Evolutionary conservation across 768 basidiomycete genomes (phyloP), one percentile per base, ranked within the genome.

Genomic region (Xerocomus spinulosus): DNA sequence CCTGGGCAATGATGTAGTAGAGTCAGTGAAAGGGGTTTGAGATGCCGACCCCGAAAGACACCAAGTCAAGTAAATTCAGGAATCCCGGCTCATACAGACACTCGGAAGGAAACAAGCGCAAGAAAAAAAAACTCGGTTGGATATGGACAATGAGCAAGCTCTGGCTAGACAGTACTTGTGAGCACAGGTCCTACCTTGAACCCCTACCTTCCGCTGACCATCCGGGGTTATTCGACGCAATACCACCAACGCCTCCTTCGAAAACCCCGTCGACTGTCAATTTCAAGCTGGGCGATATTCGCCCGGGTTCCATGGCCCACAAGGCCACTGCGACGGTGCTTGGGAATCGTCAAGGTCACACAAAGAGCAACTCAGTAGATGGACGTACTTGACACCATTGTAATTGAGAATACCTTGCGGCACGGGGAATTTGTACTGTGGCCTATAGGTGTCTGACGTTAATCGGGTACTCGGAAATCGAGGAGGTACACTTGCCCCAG

Each of bases 401-500:
- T 85, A 87, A 57, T 90, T 68, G 42, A 92, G 61, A 32, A 92
- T 88, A 2, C 90, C 90, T 61, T 86, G 77, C 37, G 85, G 89
- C 6, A 92, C 87, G 1, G 89, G 87, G 77, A 90, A 92, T 56
- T 81, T 84, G 41, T 76, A 69, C 63, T 92, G 88, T 17, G 89
- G 88, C 14, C 85, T 87, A 35, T 3, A 21, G 26, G 28, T 18
- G 21, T 15, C 44, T 23, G 25, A 42, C 29, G 48, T 55, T 35
- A 55, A 29, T 48, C 23, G 8, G 29, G 26, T 18, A n/a, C 12
- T 36, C 28, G n/a, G 13, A 20, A 5, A 3, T 41, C 32, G 23
- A 37, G 23, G 34, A 48, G 24, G 12, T 29, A 28, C 13, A 62
- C 75, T 49, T 51, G 80, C 86, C 85, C 84, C 2, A 86, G 74